Evolutionary conservation across 2,329 filamentous ascomycete species (phyloP).

Genomic region (Nannizziopsis barbatae): DNA sequence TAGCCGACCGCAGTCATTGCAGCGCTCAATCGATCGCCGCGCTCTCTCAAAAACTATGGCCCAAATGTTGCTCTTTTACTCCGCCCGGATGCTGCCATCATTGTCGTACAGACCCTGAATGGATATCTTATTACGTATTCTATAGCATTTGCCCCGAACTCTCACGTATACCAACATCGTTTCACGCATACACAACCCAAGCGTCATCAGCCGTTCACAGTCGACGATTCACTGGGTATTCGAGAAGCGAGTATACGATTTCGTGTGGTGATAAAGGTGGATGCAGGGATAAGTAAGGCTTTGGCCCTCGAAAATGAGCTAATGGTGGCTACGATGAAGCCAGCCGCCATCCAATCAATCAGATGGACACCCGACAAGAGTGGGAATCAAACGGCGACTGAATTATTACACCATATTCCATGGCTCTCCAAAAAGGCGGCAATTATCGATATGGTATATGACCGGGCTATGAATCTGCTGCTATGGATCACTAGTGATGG

Average conservation of each 20-base stretch:
- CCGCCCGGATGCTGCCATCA: slow-evolving; percentile 80
- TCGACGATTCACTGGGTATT: slow-evolving; percentile 71
- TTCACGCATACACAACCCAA: slow-evolving; percentile 47
- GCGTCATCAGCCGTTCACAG: slow-evolving; percentile 38
- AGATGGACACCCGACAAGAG: slow-evolving; percentile 77
- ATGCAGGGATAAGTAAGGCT: slow-evolving; percentile 81
- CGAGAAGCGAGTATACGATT: slow-evolving; percentile 84
- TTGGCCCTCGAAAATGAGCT: slow-evolving; percentile 87
- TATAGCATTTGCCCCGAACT: slow-evolving; percentile 69
- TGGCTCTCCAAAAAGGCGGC: slow-evolving; percentile 70
- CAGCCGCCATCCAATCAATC: slow-evolving; percentile 92
- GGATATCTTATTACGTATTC: slow-evolving; percentile 94
- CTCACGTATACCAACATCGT: slow-evolving; percentile 72
- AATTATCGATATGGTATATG: slow-evolving; percentile 78
- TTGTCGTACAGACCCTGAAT: slow-evolving; percentile 74
- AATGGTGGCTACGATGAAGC: slow-evolving; percentile 80
- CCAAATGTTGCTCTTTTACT: slow-evolving; percentile 73
- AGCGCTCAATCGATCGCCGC: slow-evolving; percentile 66
- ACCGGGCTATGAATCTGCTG: slow-evolving; percentile 89
- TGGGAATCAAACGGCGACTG: slow-evolving; percentile 78
- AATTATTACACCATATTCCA: slow-evolving; percentile 74
- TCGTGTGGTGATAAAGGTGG: slow-evolving; percentile 94
- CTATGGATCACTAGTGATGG: slow-evolving; percentile 89
- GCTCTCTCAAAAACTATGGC: slow-evolving; percentile 73
- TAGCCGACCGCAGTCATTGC: slow-evolving; percentile 84